Evolutionary conservation across 805 yeast genomes (phyloP).

Genomic region (Metschnikowia borealis): DNA sequence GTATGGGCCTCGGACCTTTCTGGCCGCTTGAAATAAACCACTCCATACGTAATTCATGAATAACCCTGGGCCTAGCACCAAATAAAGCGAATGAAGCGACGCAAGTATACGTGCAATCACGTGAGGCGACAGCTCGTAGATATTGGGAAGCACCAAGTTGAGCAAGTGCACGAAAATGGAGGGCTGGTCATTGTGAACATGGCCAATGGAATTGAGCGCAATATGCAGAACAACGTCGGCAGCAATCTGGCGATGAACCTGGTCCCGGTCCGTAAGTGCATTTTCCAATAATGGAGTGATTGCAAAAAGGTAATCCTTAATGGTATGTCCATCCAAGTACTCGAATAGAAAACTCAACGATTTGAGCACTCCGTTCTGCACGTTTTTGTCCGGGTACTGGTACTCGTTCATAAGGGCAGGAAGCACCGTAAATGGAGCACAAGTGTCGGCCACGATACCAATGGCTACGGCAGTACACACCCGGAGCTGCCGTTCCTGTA

Average conservation of each 20-base stretch:
- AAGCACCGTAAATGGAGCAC: slow-evolving; percentile 87
- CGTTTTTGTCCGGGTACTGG: slow-evolving; percentile 84
- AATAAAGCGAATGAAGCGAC: slow-evolving; percentile 68
- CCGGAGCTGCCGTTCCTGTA: slow-evolving; percentile 93
- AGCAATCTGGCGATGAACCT: slow-evolving; percentile 93
- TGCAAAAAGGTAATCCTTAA: slow-evolving; percentile 78
- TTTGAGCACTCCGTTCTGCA: slow-evolving; percentile 92
- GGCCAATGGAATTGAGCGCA: slow-evolving; percentile 73
- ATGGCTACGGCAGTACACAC: slow-evolving; percentile 98
- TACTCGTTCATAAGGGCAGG: slow-evolving; percentile 97
- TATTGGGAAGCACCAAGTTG: slow-evolving; percentile 80
- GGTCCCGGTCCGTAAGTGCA: slow-evolving; percentile 85
- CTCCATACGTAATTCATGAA: slow-evolving; percentile 75
- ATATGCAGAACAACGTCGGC: slow-evolving; percentile 81
- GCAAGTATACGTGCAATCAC: slow-evolving; percentile 80
- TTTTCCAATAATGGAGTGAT: slow-evolving; percentile 78
- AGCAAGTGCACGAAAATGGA: slow-evolving; percentile 74
- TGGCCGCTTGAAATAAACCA: slow-evolving; percentile 92
- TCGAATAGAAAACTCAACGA: slow-evolving; percentile 90
- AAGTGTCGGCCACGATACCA: slow-evolving; percentile 91
- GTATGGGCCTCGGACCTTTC: slow-evolving; percentile 75
- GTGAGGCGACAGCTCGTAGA: slow-evolving; percentile 94
- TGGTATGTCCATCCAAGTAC: slow-evolving; percentile 71
- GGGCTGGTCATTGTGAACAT: slow-evolving; percentile 59
- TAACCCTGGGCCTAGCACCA: slow-evolving; percentile 72